phyloP scores from a whole-genome alignment of 352 stramenopile genomes.

The Phytophthora vignae region DNA sequence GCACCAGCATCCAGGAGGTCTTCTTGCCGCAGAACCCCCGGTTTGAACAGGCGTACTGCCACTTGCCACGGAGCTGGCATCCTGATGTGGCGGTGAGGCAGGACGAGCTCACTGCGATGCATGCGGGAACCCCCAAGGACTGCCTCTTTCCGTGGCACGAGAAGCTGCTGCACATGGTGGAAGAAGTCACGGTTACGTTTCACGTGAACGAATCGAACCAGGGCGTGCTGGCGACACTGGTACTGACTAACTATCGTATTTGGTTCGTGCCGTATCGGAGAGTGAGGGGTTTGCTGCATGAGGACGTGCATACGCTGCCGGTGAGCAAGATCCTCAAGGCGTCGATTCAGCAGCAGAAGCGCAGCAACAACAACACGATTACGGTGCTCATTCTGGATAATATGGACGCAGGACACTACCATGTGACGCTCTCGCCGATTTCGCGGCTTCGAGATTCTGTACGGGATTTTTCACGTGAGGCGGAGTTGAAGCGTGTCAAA shows the following conservation, averaged over 20 bases:
- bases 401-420: constrained; percentile 88
- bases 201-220: constrained; percentile 90
- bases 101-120: constrained; percentile 73
- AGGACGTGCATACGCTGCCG: constrained; percentile 85
- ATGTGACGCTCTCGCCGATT: constrained; percentile 86
- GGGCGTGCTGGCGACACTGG: constrained; percentile 78
- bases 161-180: constrained; percentile 85
- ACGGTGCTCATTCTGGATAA: constrained; percentile 83
- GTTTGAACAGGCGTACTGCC: constrained; percentile 79
- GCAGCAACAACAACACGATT: constrained; percentile 81
- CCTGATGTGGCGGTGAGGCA: constrained; percentile 69
- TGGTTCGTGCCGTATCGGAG: constrained; percentile 88
- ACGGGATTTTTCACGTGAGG: constrained; percentile 72
- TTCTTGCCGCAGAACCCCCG: constrained; percentile 84
- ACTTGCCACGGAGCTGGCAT: constrained; percentile 85
- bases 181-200: constrained; percentile 90
- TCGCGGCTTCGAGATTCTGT: constrained; percentile 74
- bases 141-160: constrained; percentile 87
- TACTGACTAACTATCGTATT: constrained; percentile 86
- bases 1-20: constrained; percentile 79
- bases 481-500: constrained; percentile 83
- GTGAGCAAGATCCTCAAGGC: constrained; percentile 84
- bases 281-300: constrained; percentile 76
- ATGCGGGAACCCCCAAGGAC: constrained; percentile 72
- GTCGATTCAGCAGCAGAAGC: constrained; percentile 81